Evolutionary conservation across 495 filamentous ascomycete genomes (phyloP), one percentile per base, ranked within the genome.

Genomic region (Copromyces sp.): DNA sequence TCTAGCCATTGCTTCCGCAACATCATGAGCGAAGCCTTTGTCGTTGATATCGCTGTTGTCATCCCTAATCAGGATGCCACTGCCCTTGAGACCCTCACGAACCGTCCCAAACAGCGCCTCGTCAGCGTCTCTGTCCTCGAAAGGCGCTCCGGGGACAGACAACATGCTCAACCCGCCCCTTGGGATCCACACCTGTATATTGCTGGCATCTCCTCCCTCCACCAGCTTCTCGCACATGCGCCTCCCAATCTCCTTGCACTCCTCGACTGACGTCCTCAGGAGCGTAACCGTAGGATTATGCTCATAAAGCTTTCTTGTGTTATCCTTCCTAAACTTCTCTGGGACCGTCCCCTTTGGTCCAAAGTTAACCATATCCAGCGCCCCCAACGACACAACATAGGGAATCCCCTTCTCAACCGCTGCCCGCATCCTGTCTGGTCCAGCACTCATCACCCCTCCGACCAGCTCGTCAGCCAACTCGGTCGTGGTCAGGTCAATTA

Each of bases 281-380:
- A 93, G 74, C 3, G 91, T 92, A 24, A 92, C 88, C 1, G 82
- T 84, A 1, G 88, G 82, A 76, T 92, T 92, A 76, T 93, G 91
- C 78, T 86, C 87, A 73, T 86, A 85, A 11, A 91, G 77, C n/a
- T 80, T 80, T 53, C 89, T 79, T 6, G 73, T 75, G 9, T 72
- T 72, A 17, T 35, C 29, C 29, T 65, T 65, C 14, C 53, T 35
- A 38, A 84, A 88, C 65, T 78, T 73, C 53, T 82, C 76, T 0
- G 90, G 90, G 9, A 93, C 81, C 1, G 83, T 89, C 0, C 82
- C 78, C 16, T 40, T 77, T 0, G 86, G 82, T 0, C 90, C 90
- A 74, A 92, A 92, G 73, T 92, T 92, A 8, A 88, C 85, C 86
- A 92, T 92, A 71, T 93, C 91, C 8, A 84, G 82, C 0, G 90